A percentile compares a stretch with the other conserved stretches of the same genome.
Conservation (phyloP, 2,329 filamentous ascomycete species). For the Trichoderma breve region DNA sequence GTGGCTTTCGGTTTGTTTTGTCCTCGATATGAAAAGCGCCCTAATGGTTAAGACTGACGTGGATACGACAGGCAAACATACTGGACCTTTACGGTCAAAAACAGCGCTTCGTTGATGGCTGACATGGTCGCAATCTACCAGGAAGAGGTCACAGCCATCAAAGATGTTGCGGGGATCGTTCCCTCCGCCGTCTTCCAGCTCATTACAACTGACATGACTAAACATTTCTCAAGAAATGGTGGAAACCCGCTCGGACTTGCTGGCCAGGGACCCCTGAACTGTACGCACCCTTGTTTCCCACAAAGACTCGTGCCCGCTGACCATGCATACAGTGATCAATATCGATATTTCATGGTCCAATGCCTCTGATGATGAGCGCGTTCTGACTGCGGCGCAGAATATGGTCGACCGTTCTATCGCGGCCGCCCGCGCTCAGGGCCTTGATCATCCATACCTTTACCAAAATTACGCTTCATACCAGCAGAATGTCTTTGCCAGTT, state of each 20-base stretch:
- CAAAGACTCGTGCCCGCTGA: background rate
- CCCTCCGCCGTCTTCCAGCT: constrained; percentile 39
- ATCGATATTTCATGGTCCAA: constrained; percentile 29
- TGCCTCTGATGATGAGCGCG: constrained; percentile 34
- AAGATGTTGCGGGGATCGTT: constrained; percentile 25
- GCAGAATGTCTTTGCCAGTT: constrained; percentile 41
- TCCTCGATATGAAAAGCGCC: background rate
- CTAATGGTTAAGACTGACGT: background rate
- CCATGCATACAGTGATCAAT: constrained; percentile 24
- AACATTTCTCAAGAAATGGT: constrained; percentile 35
- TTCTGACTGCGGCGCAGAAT: constrained; percentile 30
- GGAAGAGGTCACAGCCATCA: constrained; percentile 25
- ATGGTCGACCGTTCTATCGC: constrained; percentile 29
- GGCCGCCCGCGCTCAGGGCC: constrained; percentile 31
- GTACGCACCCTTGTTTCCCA: constrained; percentile 14
- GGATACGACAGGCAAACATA: constrained; percentile 24
- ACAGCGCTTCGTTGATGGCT: constrained; percentile 24
- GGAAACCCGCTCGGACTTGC: constrained; percentile 34
- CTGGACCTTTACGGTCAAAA: constrained; percentile 26
- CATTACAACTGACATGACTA: constrained; percentile 38
- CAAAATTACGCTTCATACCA: constrained; percentile 45
- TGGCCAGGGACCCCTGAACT: constrained; percentile 28
- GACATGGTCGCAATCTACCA: constrained; percentile 27
- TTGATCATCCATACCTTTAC: constrained; percentile 37
- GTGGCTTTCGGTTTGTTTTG: constrained; percentile 26